Conservation (phyloP, 345 rosid genomes). For the Eutrema yunnanense region DNA sequence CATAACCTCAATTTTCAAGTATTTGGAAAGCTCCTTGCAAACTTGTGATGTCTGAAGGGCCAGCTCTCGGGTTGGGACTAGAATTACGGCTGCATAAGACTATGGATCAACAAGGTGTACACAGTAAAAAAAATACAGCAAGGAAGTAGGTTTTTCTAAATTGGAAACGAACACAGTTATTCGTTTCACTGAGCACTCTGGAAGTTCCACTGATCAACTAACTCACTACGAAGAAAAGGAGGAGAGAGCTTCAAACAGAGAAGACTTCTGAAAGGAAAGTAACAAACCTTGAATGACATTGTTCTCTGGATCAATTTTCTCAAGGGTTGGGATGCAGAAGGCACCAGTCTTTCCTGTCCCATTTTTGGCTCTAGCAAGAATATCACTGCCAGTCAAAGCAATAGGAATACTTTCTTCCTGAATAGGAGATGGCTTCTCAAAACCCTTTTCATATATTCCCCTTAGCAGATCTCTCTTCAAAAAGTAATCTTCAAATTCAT, state of each 20-base stretch:
- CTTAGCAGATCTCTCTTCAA: slow-evolving; percentile 85
- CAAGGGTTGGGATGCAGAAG: slow-evolving; percentile 94
- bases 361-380: slow-evolving; percentile 99
- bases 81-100: slow-evolving; percentile 66
- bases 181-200: neutral
- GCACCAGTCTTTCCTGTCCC: slow-evolving; percentile 99
- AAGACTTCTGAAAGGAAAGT: neutral
- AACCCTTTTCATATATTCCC: slow-evolving; percentile 98
- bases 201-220: neutral
- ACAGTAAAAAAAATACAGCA: neutral
- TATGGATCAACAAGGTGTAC: neutral
- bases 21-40: slow-evolving; percentile 95
- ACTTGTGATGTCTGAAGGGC: slow-evolving; percentile 99
- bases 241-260: neutral
- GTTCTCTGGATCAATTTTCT: slow-evolving; percentile 92
- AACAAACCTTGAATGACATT: slow-evolving; percentile 87
- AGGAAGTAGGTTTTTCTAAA: neutral
- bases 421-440: slow-evolving; percentile 98
- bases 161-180: neutral
- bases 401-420: slow-evolving; percentile 99
- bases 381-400: slow-evolving; percentile 98
- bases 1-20: slow-evolving; percentile 92
- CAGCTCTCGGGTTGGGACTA: slow-evolving; percentile 94
- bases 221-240: neutral
- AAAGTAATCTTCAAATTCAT: slow-evolving; percentile 96